phyloP scores from a whole-genome alignment of 1,139 yeast species.

The Saccharomycopsis crataegensis region DNA sequence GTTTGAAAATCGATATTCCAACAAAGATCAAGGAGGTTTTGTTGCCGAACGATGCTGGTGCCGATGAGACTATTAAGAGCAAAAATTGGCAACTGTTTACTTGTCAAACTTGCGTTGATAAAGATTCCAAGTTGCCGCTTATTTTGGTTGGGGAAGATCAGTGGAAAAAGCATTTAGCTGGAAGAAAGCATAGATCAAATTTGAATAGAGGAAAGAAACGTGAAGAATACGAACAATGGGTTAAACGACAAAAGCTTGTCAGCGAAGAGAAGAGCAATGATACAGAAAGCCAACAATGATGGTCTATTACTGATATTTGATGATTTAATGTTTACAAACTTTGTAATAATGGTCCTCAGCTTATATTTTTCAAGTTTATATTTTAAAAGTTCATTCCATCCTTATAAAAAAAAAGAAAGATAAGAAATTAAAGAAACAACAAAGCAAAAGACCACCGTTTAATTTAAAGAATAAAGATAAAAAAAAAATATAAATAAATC shows the following conservation, averaged over 20 bases:
- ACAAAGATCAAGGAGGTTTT: neutral
- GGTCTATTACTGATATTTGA: no score
- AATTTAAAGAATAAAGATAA: no score
- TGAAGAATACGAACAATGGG: slow-evolving; percentile 38
- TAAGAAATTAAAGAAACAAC: no score
- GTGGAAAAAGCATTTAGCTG: slow-evolving; percentile 59
- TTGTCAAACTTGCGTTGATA: slow-evolving; percentile 63
- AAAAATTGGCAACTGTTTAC: slow-evolving; percentile 59
- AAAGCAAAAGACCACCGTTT: no score
- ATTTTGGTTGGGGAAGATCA: slow-evolving; percentile 69
- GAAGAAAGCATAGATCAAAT: slow-evolving; percentile 53
- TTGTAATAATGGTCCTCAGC: no score
- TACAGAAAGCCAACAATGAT: neutral
- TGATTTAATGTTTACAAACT: no score
- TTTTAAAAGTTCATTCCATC: no score
- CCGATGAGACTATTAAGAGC: neutral
- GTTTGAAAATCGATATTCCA: neutral
- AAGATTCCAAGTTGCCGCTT: slow-evolving; percentile 41
- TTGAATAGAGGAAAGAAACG: slow-evolving; percentile 35
- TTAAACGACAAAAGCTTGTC: neutral
- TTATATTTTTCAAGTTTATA: no score
- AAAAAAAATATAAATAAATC: no score
- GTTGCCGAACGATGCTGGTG: neutral
- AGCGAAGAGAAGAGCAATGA: neutral
- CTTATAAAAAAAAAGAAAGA: no score